Conservation (phyloP, 2,329 filamentous ascomycete species). For the Pseudogymnoascus sp. region DNA sequence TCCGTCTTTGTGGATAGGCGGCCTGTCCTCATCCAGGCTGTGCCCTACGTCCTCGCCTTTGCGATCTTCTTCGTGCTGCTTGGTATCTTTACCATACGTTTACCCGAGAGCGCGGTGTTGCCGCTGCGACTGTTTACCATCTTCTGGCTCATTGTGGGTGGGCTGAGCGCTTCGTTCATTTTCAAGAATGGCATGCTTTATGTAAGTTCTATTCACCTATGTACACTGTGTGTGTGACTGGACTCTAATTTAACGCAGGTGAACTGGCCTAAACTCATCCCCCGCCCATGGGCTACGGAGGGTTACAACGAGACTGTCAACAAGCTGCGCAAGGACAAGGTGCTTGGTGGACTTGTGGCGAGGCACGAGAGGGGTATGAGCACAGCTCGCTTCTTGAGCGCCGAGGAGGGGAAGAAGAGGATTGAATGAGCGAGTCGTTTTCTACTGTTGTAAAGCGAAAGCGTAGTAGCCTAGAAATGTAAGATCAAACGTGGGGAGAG, state of each 20-base stretch:
- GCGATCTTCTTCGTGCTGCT: conserved; percentile 77
- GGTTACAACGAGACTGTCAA: conserved; percentile 80
- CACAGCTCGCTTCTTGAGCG: conserved; percentile 70
- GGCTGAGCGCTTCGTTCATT: conserved; percentile 71
- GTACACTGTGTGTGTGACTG: not conserved
- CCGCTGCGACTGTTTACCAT: conserved; percentile 75
- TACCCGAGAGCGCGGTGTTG: conserved; percentile 68
- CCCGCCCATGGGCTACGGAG: conserved; percentile 75
- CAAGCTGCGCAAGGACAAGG: conserved; percentile 71
- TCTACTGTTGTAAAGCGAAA: not conserved
- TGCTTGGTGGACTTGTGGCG: conserved; percentile 69
- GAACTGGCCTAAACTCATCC: conserved; percentile 96
- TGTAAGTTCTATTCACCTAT: conserved; percentile 49
- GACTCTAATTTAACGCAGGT: conserved; percentile 48
- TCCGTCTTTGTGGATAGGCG: conserved; percentile 77
- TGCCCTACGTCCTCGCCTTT: conserved; percentile 81
- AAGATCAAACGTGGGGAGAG: not conserved
- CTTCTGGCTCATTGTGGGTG: conserved; percentile 63
- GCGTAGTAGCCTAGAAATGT: not conserved
- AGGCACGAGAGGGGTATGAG: conserved; percentile 76
- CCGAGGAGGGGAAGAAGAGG: conserved; percentile 97
- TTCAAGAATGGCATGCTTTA: conserved; percentile 83
- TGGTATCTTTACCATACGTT: conserved; percentile 61
- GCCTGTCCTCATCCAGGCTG: conserved; percentile 81
- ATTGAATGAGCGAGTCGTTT: conserved; percentile 54